phyloP scores from a whole-genome alignment of 2,329 filamentous ascomycete species.

The Ophiostoma himal-ulmi region DNA sequence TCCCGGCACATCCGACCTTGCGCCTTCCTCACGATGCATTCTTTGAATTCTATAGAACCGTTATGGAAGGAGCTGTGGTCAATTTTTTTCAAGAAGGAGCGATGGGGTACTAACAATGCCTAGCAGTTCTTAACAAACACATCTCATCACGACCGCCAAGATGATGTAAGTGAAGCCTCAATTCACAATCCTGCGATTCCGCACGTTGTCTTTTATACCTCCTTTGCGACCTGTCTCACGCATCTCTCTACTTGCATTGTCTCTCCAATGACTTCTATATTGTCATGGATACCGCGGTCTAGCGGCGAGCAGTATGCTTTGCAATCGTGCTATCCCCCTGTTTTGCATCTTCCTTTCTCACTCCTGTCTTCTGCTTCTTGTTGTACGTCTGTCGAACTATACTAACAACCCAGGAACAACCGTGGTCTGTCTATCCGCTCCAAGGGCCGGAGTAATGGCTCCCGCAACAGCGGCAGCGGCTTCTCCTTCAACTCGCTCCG shows the following conservation, averaged over 20 bases:
- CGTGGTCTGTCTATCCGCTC: conserved; percentile 69
- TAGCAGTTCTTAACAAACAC: not conserved
- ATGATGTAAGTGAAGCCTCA: conserved; percentile 22
- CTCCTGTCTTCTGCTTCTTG: not conserved
- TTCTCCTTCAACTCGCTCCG: conserved; percentile 86
- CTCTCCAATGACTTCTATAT: conserved; percentile 9
- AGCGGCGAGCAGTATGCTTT: conserved; percentile 24
- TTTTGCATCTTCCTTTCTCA: not conserved
- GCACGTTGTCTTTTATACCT: not conserved
- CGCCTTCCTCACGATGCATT: conserved; percentile 5
- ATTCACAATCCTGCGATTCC: not conserved
- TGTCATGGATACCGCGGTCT: conserved; percentile 25
- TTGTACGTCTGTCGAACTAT: not conserved
- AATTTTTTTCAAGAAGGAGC: conserved; percentile 18
- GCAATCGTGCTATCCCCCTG: too few relatives aligned
- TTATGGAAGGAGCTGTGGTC: not conserved
- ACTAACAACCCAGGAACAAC: conserved; percentile 54
- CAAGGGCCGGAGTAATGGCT: conserved; percentile 41
- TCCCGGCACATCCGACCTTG: conserved; percentile 17
- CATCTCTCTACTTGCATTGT: not conserved
- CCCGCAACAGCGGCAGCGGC: conserved; percentile 41
- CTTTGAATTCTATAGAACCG: not conserved
- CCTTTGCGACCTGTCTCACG: not conserved
- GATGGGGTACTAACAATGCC: conserved; percentile 18
- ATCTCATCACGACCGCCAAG: conserved; percentile 18